Evolutionary conservation across 352 stramenopile genomes (phyloP), one percentile per base, ranked within the genome.

Genomic region (Pythium aquatile): DNA sequence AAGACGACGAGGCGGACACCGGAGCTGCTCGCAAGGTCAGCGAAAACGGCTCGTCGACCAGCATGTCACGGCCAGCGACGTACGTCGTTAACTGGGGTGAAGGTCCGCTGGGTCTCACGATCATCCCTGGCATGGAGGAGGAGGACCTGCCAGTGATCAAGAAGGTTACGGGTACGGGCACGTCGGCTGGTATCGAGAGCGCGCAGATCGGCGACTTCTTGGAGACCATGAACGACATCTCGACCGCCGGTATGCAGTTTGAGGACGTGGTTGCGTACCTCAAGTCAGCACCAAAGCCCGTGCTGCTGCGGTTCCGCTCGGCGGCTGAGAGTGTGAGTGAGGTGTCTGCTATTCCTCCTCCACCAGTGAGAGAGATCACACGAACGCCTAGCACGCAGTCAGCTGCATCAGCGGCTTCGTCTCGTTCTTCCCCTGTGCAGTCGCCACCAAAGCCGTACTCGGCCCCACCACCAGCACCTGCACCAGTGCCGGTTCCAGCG

Each of bases 91-190:
- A 91, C 63, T 95, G 86, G 86, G 79, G 71, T 14, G 85, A 93
- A 75, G 86, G 86, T 30, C 86, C 86, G 16, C 70, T 95, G 5
- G 86, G 86, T 13, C 65, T 95, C 8, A 95, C 86, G 53, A 95
- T 95, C 60, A 95, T 95, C 64, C 86, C 86, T 5, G 86, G 86
- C 11, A 66, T 93, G 40, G 74, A 90, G n/a, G 81, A 91, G 8
- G 73, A 78, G 8, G 85, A 94, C 37, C 72, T 93, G 30, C 87
- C 87, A 0, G 85, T 96, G 54, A 96, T 96, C 48, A 96, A 94
- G 66, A 93, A 93, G 58, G 83, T 96, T 30, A 96, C 87, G 14
- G 87, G 87, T 30, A 96, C 87, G 0, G 87, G 87, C 48, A 91
- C 82, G 20, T 91, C 79, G 2, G 65, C 76, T 26, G 87, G 87